Base-by-base conservation (phyloP, 2,329 filamentous ascomycete genomes). In the Hymenoscyphus fructigenus region DNA sequence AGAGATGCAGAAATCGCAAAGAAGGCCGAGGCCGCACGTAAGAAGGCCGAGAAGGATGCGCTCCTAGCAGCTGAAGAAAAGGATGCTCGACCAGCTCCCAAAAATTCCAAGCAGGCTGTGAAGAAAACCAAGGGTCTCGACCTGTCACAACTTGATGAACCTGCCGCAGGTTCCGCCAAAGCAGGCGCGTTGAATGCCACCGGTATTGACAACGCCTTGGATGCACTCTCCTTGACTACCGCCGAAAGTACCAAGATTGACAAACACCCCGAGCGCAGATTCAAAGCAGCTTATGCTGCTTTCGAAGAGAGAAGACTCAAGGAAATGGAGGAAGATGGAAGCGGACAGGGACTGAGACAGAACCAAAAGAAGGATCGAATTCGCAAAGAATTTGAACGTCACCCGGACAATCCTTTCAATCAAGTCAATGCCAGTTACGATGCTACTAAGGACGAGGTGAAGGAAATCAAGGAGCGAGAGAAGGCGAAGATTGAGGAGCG, bases 341-440 rank as follows among this genome's bases (percentile, higher is more conserved):
- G 81, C 71, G 84, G 83, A 23, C 78, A 90, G 64, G 92, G 92
- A 0, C 78, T 98, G 75, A 83, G 93, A 64, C 82, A 91, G 71
- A 87, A 96, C 72, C 93, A 97, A 84, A 90, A 91, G 78, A 88
- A 93, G 73, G 91, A 94, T 68, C 84, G 89, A 75, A 91, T 96
- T 70, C 80, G 86, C 68, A 96, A 96, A 83, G 95, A 98, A 80
- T 99, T 98, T 77, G 91, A 96, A 78, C 96, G 92, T 83, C 91
- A 91, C 74, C 89, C 91, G 1, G 94, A 98, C 73, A 99, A 99
- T 78, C 95, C 95, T 15, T 95, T 96, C 80, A 97, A 97, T 80
- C 92, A 96, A 80, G 88, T 89, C 17, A 86, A 82, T 60, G 91
- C 88, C 1, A 78, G 82, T 2, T 96, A 92, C 79, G 91, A 99